Percentiles rank a stretch among this genome's conserved stretches.
Evolutionary conservation across 31 red algal genomes (phyloP).

Genomic region (Porphyra umbilicalis): DNA sequence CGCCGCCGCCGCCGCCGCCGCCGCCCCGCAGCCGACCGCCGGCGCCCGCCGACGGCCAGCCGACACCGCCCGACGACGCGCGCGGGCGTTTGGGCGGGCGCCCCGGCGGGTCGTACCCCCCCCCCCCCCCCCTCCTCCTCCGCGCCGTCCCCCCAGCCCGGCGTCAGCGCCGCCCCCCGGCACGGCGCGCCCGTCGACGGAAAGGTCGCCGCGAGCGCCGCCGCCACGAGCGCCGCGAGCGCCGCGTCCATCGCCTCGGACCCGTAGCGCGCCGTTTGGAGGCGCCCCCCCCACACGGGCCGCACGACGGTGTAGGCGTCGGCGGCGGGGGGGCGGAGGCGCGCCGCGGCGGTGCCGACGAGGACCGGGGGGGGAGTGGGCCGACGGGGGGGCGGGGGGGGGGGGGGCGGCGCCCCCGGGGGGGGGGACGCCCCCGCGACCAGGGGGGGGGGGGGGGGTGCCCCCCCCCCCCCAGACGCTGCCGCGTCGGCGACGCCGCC

Average conservation of each 20-base stretch:
- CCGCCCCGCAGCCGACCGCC: too few species aligned
- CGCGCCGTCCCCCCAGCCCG: neutral
- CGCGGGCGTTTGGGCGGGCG: neutral
- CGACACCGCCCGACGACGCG: too few species aligned
- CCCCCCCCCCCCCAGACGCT: neutral
- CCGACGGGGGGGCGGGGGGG: neutral
- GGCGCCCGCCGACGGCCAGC: too few species aligned
- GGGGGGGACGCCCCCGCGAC: neutral
- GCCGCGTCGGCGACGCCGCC: neutral
- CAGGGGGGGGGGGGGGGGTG: neutral
- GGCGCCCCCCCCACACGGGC: neutral
- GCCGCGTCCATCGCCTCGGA: neutral
- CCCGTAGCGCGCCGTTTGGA: neutral
- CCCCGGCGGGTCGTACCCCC: neutral
- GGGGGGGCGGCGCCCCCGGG: neutral
- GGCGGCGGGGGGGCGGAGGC: neutral
- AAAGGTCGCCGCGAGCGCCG: neutral
- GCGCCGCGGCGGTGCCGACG: neutral
- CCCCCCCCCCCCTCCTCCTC: neutral
- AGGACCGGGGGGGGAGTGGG: neutral
- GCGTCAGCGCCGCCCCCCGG: neutral
- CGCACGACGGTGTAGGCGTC: neutral
- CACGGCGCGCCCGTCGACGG: neutral
- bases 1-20: too few species aligned
- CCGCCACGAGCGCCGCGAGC: neutral